These are phyloP conservation scores for Pontederia crassipes DNA, from an alignment of 176 grass and related monocot species.

Conservation along the genomic window DNA sequence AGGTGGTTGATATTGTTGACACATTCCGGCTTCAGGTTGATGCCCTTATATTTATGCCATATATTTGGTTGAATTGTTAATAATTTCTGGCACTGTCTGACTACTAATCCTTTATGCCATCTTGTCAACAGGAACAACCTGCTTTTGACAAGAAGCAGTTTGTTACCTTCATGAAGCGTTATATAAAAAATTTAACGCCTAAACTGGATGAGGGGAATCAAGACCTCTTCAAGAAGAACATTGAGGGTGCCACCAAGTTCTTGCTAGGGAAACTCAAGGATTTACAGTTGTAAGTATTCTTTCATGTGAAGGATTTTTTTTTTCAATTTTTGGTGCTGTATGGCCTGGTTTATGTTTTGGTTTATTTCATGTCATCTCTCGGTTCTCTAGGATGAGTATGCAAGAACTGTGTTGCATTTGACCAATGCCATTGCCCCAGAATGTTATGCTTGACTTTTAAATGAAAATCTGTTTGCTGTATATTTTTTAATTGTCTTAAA, in stretches of 20 bases:
- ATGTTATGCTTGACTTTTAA: too few relatives aligned
- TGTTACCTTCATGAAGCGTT: constrained; percentile 55
- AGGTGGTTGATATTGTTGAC: constrained; percentile 84
- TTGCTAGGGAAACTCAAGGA: constrained; percentile 70
- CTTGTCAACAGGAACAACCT: constrained; percentile 59
- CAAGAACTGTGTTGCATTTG: too few relatives aligned
- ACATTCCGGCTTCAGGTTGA: constrained; percentile 80
- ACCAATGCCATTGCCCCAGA: too few relatives aligned
- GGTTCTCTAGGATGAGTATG: too few relatives aligned
- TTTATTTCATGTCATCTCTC: neutral
- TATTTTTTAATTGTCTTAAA: too few relatives aligned
- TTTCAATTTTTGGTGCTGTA: too few relatives aligned
- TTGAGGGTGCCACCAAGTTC: constrained; percentile 66
- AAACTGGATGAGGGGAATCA: constrained; percentile 33
- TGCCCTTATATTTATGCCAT: neutral
- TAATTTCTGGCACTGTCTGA: neutral
- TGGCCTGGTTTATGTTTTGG: neutral
- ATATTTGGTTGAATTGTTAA: neutral
- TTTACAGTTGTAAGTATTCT: constrained; percentile 66
- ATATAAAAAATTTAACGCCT: constrained; percentile 51
- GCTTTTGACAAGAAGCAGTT: constrained; percentile 70
- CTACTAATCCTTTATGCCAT: neutral
- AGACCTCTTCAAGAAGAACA: constrained; percentile 51
- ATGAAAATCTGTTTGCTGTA: too few relatives aligned
- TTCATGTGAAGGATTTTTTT: neutral